Conservation (phyloP, 345 rosid species). For the Punica granatum region DNA sequence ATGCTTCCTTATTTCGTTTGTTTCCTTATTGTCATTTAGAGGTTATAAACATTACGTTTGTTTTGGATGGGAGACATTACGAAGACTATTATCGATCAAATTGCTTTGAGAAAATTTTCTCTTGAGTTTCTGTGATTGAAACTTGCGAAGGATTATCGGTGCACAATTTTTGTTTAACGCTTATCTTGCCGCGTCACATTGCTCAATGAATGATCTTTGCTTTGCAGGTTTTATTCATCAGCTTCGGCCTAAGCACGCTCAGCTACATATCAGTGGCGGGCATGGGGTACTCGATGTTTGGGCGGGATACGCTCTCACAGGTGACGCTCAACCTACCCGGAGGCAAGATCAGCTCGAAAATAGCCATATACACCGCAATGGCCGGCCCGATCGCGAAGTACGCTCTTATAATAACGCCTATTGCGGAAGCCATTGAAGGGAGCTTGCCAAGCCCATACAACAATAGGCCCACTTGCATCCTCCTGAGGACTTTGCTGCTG, state of each 20-base stretch:
- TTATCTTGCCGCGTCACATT: too few relatives aligned
- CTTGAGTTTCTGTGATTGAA: too few relatives aligned
- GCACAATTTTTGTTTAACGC: too few relatives aligned
- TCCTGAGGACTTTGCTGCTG: slow-evolving; percentile 37
- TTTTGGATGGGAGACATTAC: too few relatives aligned
- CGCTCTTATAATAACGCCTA: slow-evolving; percentile 52
- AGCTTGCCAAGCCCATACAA: slow-evolving; percentile 20
- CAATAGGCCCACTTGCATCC: slow-evolving; percentile 16
- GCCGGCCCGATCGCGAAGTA: slow-evolving; percentile 54
- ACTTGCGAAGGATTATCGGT: too few relatives aligned
- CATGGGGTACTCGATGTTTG: slow-evolving; percentile 58
- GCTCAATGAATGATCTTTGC: too few relatives aligned
- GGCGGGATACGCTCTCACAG: slow-evolving; percentile 38
- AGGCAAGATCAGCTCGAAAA: slow-evolving; percentile 32
- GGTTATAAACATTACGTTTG: too few relatives aligned
- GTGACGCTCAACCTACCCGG: slow-evolving; percentile 52
- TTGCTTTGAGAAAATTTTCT: too few relatives aligned
- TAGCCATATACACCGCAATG: slow-evolving; percentile 65
- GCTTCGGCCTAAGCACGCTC: slow-evolving; percentile 42
- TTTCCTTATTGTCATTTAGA: too few relatives aligned
- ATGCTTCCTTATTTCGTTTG: too few relatives aligned
- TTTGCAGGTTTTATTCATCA: slow-evolving; percentile 41
- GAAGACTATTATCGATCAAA: too few relatives aligned
- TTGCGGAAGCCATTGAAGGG: slow-evolving; percentile 30
- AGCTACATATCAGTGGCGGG: slow-evolving; percentile 46